A percentile compares a stretch with the other conserved stretches of the same genome.
Evolutionary conservation across 306 rosid genomes (phyloP).

Genomic region (Citrullus colocynthis): DNA sequence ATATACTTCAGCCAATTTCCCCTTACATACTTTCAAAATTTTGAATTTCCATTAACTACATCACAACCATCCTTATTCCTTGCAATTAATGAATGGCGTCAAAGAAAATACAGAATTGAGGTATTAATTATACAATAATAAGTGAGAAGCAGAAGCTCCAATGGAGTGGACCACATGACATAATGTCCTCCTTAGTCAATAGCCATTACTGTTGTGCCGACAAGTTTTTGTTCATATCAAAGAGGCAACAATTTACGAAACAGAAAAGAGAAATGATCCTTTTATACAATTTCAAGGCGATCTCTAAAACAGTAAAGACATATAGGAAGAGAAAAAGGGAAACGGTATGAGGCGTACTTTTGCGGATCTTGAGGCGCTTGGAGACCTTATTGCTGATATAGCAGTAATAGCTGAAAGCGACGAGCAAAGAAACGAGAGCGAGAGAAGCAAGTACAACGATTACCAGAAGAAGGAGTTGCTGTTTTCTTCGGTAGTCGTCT

Average conservation of each 20-base stretch:
- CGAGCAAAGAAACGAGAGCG: slow-evolving; percentile 52
- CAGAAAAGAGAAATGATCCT: neutral
- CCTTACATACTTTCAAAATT: neutral
- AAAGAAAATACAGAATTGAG: neutral
- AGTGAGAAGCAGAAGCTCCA: neutral
- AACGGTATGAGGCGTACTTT: slow-evolving; percentile 28
- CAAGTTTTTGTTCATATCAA: neutral
- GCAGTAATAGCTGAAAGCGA: slow-evolving; percentile 80
- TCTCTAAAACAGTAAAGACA: neutral
- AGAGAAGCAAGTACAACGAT: slow-evolving; percentile 60
- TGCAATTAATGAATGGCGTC: neutral
- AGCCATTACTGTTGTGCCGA: slow-evolving; percentile 6
- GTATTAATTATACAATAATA: neutral
- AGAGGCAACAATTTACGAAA: neutral
- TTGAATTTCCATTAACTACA: neutral
- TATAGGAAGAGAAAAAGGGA: neutral
- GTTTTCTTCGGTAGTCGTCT: slow-evolving; percentile 43
- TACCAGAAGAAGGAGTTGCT: slow-evolving; percentile 33
- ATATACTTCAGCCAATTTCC: neutral
- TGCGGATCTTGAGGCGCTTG: slow-evolving; percentile 33
- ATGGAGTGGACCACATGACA: neutral
- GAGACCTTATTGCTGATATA: slow-evolving; percentile 65
- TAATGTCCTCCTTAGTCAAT: neutral
- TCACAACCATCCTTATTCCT: neutral
- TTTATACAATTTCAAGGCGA: neutral